Conservation (phyloP, 306 rosid species). For the Morella rubra region DNA sequence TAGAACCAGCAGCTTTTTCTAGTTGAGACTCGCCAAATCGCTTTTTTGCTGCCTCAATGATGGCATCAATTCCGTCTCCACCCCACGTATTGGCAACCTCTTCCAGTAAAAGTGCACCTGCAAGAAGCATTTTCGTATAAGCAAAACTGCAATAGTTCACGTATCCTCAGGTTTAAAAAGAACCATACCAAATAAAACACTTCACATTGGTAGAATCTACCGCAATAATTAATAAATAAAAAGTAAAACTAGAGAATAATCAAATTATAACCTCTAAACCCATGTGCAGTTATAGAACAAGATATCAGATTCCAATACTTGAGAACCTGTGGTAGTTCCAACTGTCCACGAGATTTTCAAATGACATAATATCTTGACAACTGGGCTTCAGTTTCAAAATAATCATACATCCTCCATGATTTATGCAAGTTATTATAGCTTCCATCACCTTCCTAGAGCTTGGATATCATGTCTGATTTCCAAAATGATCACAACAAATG, state of each 20-base stretch:
- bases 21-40: constrained; percentile 64
- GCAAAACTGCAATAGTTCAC: not conserved
- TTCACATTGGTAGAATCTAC: not conserved
- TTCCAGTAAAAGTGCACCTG: constrained; percentile 86
- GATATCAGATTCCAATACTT: not conserved
- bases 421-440: not conserved
- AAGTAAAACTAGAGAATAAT: not conserved
- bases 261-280: not conserved
- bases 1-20: constrained; percentile 60
- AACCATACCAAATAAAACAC: not conserved
- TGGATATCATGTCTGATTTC: not conserved
- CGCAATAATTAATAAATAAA: not conserved
- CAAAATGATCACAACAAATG: not conserved
- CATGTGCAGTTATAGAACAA: not conserved
- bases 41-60: constrained; percentile 65
- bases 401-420: constrained; percentile 1
- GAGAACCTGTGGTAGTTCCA: not conserved
- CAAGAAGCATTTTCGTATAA: constrained; percentile 28
- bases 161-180: too few relatives aligned
- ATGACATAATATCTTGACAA: not conserved
- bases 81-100: constrained; percentile 65
- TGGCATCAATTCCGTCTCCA: constrained; percentile 58
- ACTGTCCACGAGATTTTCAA: not conserved
- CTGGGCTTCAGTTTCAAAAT: not conserved
- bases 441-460: not conserved